phyloP scores from a whole-genome alignment of 2,329 filamentous ascomycete genomes.

The Neophaeococcomyces aloes region DNA sequence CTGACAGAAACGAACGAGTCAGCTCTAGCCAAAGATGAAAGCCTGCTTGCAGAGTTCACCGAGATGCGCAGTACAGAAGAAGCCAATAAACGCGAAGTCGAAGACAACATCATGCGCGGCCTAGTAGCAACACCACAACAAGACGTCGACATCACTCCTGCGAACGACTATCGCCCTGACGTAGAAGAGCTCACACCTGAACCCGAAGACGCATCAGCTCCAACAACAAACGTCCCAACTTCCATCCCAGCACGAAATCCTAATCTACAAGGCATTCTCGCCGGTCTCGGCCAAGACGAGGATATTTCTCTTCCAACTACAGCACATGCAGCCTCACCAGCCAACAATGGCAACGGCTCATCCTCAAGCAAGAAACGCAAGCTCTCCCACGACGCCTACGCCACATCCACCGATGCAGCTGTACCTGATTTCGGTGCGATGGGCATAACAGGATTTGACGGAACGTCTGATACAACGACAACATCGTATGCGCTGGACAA shows the following conservation, averaged over 20 bases:
- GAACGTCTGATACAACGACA: background rate
- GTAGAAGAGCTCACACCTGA: slow-evolving; percentile 21
- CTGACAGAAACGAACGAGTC: slow-evolving; percentile 63
- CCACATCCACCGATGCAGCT: slow-evolving; percentile 36
- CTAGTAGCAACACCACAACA: slow-evolving; percentile 38
- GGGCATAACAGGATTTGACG: slow-evolving; percentile 19
- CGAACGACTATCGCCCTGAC: slow-evolving; percentile 15
- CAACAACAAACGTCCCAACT: background rate
- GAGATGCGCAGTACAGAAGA: slow-evolving; percentile 64
- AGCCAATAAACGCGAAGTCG: slow-evolving; percentile 74
- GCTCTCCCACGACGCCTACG: slow-evolving; percentile 27
- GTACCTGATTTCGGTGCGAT: slow-evolving; percentile 25
- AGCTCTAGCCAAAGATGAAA: slow-evolving; percentile 60
- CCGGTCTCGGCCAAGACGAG: slow-evolving; percentile 11
- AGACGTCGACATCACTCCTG: slow-evolving; percentile 33
- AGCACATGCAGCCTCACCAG: slow-evolving; percentile 1
- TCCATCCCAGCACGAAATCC: slow-evolving; percentile 13
- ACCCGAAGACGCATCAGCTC: slow-evolving; percentile 8
- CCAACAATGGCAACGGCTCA: slow-evolving; percentile 20
- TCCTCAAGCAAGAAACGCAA: slow-evolving; percentile 37
- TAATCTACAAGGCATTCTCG: slow-evolving; percentile 16
- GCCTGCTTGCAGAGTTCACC: slow-evolving; percentile 52
- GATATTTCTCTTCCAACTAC: slow-evolving; percentile 9
- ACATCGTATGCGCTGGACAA: too few relatives aligned
- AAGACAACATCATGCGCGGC: slow-evolving; percentile 80